Conservation (phyloP, 176 grass and related monocot genomes). For the Hordeum marinum region DNA sequence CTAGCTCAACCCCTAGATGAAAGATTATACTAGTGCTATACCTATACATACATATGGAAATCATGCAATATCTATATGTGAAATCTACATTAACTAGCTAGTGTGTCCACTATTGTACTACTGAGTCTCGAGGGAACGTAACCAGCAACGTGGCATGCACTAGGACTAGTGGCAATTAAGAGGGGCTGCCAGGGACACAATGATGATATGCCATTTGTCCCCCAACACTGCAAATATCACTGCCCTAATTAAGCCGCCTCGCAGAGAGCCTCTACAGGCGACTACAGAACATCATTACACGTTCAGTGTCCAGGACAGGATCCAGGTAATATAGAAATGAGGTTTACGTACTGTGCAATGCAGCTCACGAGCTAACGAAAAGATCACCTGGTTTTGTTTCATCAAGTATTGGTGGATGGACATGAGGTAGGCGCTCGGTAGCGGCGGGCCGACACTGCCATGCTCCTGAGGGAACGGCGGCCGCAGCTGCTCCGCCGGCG, state of each 20-base stretch:
- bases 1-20: neutral
- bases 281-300: neutral
- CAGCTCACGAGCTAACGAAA: neutral
- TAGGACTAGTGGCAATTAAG: neutral
- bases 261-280: neutral
- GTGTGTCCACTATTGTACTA: neutral
- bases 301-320: neutral
- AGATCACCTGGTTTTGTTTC: constrained; percentile 37
- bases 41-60: neutral
- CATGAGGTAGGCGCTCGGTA: constrained; percentile 39
- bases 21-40: neutral
- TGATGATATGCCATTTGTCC: constrained; percentile 22
- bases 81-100: neutral
- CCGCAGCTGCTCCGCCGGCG: neutral
- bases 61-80: neutral
- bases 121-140: neutral
- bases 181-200: neutral
- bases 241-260: neutral
- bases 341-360: neutral
- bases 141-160: neutral
- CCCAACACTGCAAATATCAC: constrained; percentile 9
- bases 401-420: constrained; percentile 35
- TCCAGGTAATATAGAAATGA: neutral
- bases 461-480: constrained; percentile 3
- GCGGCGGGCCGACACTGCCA: neutral